Percentiles rank a stretch among this genome's conserved stretches.
Conservation (phyloP, 495 filamentous ascomycete species). For the Jackrogersella minutella region DNA sequence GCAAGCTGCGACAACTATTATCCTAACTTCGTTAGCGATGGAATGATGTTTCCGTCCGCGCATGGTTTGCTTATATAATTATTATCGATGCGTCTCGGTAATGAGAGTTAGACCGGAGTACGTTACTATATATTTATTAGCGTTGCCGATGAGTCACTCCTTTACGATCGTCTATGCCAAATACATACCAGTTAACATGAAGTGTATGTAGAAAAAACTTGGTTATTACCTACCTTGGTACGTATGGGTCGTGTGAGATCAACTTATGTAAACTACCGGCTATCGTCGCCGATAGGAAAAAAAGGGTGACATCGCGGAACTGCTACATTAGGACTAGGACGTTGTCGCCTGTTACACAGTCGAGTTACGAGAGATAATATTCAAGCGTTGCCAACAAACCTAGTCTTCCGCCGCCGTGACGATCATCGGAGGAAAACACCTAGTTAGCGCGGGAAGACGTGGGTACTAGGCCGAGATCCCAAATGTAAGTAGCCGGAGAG, state of each 20-base stretch:
- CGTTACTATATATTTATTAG: not conserved
- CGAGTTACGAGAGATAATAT: not conserved
- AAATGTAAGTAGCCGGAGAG: conserved; percentile 31
- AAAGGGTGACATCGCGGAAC: conserved; percentile 18
- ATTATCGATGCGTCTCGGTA: not conserved
- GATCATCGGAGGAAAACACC: conserved; percentile 27
- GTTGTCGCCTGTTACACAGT: conserved; percentile 28
- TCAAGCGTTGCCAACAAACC: not conserved
- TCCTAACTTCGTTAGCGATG: not conserved
- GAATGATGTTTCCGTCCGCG: conserved; percentile 3
- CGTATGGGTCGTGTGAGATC: not conserved
- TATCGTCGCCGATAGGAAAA: not conserved
- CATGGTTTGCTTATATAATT: not conserved
- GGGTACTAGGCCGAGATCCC: conserved; percentile 30
- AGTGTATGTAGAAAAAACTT: too few relatives aligned
- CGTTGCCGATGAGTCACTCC: not conserved
- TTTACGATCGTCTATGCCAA: not conserved
- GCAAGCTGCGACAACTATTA: not conserved
- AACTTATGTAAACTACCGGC: not conserved
- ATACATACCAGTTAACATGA: not conserved
- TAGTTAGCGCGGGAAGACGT: conserved; percentile 4
- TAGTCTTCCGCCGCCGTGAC: conserved; percentile 9
- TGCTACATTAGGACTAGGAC: conserved; percentile 15
- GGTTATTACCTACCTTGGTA: too few relatives aligned
- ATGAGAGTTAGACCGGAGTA: not conserved